Conservation (phyloP, 352 stramenopile genomes). For the Phytophthora pseudosyringae region DNA sequence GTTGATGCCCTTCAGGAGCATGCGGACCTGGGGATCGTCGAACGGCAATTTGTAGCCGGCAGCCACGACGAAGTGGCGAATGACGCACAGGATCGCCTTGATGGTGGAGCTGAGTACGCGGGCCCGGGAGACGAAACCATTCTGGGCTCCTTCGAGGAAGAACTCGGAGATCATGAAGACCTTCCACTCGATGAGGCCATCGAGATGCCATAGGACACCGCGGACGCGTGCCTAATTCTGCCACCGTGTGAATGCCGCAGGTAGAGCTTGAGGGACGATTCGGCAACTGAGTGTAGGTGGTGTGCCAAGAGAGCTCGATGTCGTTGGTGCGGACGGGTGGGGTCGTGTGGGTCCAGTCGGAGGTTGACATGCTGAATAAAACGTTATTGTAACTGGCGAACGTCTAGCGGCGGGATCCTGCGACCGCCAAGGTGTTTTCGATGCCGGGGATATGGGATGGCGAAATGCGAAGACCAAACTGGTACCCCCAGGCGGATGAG, state of each 20-base stretch:
- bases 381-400: no score
- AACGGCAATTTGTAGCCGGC: neutral
- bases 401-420: no score
- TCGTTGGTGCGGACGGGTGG: no score
- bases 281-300: conserved; percentile 20
- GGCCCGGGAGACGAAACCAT: neutral
- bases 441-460: no score
- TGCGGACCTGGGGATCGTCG: conserved; percentile 7
- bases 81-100: neutral
- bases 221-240: neutral
- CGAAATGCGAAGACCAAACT: no score
- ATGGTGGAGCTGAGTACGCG: neutral
- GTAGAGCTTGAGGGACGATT: conserved; percentile 7
- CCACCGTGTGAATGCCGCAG: no score
- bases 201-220: neutral
- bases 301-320: no score
- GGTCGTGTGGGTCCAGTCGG: no score
- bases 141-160: conserved; percentile 1
- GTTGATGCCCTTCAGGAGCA: conserved; percentile 17
- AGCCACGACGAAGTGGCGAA: conserved; percentile 10
- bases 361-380: no score
- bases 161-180: conserved; percentile 18
- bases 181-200: neutral
- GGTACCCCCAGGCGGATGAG: no score
- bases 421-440: no score